A percentile compares a stretch with the other conserved stretches of the same genome.
phyloP scores from a whole-genome alignment of 2,329 filamentous ascomycete species.

The Teratosphaeria gauchensis region DNA sequence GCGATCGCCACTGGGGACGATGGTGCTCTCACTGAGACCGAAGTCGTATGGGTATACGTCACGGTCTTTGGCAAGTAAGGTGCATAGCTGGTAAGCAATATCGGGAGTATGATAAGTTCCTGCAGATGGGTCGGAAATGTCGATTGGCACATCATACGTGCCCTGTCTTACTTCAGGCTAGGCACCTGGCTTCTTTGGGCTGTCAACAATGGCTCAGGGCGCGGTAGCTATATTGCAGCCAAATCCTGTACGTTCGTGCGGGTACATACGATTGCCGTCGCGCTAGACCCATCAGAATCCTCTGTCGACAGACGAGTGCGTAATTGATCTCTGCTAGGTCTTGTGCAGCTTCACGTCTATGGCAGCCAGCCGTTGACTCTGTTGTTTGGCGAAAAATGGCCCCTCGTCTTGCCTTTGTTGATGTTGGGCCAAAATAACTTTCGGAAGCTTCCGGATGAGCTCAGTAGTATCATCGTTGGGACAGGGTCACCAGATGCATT shows the following conservation, averaged over 20 bases:
- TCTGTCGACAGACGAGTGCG: no score
- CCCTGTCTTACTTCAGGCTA: not conserved
- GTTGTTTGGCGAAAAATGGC: no score
- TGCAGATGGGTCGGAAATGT: not conserved
- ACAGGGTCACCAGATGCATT: not conserved
- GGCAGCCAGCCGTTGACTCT: no score
- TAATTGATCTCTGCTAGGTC: no score
- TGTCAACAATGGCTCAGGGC: not conserved
- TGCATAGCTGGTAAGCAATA: not conserved
- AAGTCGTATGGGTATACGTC: not conserved
- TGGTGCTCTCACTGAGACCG: not conserved
- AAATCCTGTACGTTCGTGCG: no score
- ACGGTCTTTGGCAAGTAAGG: not conserved
- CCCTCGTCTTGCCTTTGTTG: no score
- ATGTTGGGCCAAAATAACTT: not conserved
- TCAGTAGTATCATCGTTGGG: not conserved
- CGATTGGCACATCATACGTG: not conserved
- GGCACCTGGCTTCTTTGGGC: not conserved
- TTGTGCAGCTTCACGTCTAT: no score
- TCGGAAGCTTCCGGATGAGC: not conserved
- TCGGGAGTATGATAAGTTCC: not conserved
- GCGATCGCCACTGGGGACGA: not conserved
- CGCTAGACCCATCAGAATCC: no score
- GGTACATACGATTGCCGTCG: no score
- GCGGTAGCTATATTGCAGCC: no score